Conservation (phyloP, 2,329 filamentous ascomycete species). For the Cryphonectria japonica region DNA sequence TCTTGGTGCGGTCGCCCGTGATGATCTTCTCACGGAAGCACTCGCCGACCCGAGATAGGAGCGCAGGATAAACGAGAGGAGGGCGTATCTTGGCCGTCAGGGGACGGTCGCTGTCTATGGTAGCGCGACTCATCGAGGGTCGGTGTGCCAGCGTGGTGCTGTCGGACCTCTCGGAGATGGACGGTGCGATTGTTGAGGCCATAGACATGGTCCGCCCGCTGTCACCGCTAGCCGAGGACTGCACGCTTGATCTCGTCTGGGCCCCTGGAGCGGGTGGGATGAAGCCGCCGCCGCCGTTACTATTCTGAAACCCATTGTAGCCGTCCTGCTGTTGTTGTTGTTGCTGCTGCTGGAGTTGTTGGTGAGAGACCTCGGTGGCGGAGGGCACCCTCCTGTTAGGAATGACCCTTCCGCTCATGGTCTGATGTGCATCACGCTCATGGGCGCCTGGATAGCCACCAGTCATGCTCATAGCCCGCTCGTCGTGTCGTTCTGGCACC, state of each 20-base stretch:
- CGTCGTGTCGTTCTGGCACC: conserved; percentile 89
- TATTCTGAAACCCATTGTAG: conserved; percentile 37
- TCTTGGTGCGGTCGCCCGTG: conserved; percentile 88
- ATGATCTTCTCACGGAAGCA: conserved; percentile 89
- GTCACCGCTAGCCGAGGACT: conserved; percentile 59
- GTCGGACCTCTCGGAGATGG: conserved; percentile 51
- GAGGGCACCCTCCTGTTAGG: conserved; percentile 64
- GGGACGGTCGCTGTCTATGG: conserved; percentile 59
- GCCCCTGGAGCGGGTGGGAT: conserved; percentile 51
- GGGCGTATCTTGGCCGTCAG: conserved; percentile 67
- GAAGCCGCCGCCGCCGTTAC: conserved; percentile 38
- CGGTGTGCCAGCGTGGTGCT: conserved; percentile 51
- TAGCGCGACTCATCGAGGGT: conserved; percentile 60
- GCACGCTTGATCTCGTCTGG: conserved; percentile 64
- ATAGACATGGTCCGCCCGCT: conserved; percentile 81
- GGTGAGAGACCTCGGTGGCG: conserved; percentile 19
- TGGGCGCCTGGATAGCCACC: conserved; percentile 66
- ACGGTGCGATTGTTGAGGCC: conserved; percentile 77
- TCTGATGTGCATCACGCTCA: conserved; percentile 82
- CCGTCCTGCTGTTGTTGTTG: conserved; percentile 33
- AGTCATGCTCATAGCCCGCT: conserved; percentile 95
- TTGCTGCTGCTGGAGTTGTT: conserved; percentile 23
- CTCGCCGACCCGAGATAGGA: conserved; percentile 90
- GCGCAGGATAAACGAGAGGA: conserved; percentile 89
- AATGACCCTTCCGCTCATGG: conserved; percentile 90